These are phyloP conservation scores for barrel medic (Medicago truncatula) DNA, from an alignment of 306 rosid genomes.

Conservation along the genomic window DNA sequence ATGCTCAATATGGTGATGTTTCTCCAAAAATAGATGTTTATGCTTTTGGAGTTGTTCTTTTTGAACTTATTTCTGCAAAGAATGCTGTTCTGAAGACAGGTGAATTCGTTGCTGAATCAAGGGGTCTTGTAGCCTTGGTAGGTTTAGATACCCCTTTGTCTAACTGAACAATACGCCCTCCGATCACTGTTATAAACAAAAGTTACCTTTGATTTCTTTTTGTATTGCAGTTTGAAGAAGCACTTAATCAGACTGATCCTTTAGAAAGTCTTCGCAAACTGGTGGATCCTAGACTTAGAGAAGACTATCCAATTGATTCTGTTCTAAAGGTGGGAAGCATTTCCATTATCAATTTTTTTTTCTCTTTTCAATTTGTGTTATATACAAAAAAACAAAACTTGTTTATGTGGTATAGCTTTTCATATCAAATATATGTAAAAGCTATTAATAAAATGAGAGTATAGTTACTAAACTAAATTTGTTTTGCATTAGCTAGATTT, in stretches of 20 bases:
- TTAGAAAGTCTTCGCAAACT: constrained; percentile 62
- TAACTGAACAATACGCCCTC: background rate
- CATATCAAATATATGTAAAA: too few species aligned
- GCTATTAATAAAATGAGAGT: too few species aligned
- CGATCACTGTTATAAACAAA: too few species aligned
- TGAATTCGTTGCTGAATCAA: constrained; percentile 60
- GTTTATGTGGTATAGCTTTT: too few species aligned
- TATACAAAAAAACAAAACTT: too few species aligned
- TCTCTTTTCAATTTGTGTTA: background rate
- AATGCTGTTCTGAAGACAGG: constrained; percentile 67
- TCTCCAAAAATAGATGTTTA: constrained; percentile 87
- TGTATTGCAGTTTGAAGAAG: constrained; percentile 72
- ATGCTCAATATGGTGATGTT: constrained; percentile 80
- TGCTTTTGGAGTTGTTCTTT: constrained; percentile 54
- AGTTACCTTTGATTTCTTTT: constrained; percentile 15
- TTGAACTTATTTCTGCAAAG: constrained; percentile 68
- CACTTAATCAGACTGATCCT: constrained; percentile 60
- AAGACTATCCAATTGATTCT: constrained; percentile 64
- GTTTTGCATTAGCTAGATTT: background rate
- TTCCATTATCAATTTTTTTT: background rate
- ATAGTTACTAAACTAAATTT: too few species aligned
- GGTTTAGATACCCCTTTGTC: constrained; percentile 21
- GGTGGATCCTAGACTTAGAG: constrained; percentile 64
- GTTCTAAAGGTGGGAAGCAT: constrained; percentile 65
- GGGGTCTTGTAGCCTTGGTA: constrained; percentile 81